phyloP scores from a whole-genome alignment of 306 rosid species.

The Clitoria ternatea region DNA sequence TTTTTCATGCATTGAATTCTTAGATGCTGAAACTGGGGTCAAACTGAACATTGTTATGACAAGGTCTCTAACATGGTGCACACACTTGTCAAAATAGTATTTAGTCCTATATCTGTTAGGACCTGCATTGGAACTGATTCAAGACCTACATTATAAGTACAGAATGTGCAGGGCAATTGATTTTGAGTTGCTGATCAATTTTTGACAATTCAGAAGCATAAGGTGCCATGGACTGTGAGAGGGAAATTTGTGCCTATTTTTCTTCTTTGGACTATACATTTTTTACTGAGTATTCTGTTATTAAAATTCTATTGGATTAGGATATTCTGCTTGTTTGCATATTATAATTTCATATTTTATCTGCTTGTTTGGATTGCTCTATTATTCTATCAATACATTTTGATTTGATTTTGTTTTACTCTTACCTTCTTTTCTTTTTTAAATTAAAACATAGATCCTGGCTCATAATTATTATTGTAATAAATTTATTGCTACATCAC shows the following conservation, averaged over 20 bases:
- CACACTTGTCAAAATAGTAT: too few relatives aligned
- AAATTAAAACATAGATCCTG: neutral
- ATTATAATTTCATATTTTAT: neutral
- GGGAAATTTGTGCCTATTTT: slow-evolving; percentile 44
- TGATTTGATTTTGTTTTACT: neutral
- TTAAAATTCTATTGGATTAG: neutral
- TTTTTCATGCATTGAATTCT: too few relatives aligned
- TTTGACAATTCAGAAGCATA: slow-evolving; percentile 22
- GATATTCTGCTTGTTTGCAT: neutral
- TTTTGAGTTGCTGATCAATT: neutral
- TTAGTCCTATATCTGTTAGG: too few relatives aligned
- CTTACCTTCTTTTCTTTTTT: slow-evolving; percentile 6
- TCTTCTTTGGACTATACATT: neutral
- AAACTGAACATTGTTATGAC: too few relatives aligned
- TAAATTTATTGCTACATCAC: slow-evolving; percentile 17
- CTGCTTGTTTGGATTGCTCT: neutral
- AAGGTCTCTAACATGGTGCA: too few relatives aligned
- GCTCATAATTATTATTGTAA: slow-evolving; percentile 1
- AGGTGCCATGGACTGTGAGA: slow-evolving; percentile 66
- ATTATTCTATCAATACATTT: neutral
- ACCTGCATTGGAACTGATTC: too few relatives aligned
- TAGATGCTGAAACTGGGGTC: too few relatives aligned
- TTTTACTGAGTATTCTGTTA: neutral
- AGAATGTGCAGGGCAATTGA: too few relatives aligned
- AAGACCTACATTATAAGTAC: too few relatives aligned